Conservation (phyloP, 129 eudicot genomes). For the Glebionis coronaria region DNA sequence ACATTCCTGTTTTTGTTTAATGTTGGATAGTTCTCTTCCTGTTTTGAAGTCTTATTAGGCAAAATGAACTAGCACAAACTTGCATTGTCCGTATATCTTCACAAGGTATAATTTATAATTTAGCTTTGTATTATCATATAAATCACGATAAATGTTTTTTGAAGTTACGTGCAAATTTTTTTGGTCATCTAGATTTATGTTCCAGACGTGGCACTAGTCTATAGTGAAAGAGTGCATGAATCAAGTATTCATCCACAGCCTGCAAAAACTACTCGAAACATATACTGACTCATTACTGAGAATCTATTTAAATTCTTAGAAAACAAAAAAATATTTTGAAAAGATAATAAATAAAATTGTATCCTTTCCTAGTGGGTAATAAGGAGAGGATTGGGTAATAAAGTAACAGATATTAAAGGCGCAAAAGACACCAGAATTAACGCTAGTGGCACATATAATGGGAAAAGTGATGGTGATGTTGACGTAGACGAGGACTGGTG, state of each 20-base stretch:
- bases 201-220: constrained; percentile 86
- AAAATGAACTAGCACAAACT: constrained; percentile 98
- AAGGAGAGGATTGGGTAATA: constrained; percentile 54
- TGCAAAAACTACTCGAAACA: constrained; percentile 59
- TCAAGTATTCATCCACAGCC: constrained; percentile 60
- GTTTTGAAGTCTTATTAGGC: constrained; percentile 85
- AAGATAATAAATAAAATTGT: constrained; percentile 62
- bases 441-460: no score
- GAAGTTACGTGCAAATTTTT: background rate
- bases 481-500: constrained; percentile 46
- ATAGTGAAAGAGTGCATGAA: constrained; percentile 84
- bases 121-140: background rate
- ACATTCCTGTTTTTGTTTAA: background rate
- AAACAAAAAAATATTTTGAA: constrained; percentile 66
- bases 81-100: constrained; percentile 89
- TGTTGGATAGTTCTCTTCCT: constrained; percentile 12
- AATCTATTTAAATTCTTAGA: constrained; percentile 81
- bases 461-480: no score
- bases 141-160: background rate
- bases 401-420: constrained; percentile 85
- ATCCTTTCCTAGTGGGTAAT: constrained; percentile 51
- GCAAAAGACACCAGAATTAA: constrained; percentile 71
- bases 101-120: constrained; percentile 53
- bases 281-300: constrained; percentile 76
- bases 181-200: constrained; percentile 58